Base-by-base conservation (phyloP, 1,139 yeast species). In the Arxiozyma bovina region DNA sequence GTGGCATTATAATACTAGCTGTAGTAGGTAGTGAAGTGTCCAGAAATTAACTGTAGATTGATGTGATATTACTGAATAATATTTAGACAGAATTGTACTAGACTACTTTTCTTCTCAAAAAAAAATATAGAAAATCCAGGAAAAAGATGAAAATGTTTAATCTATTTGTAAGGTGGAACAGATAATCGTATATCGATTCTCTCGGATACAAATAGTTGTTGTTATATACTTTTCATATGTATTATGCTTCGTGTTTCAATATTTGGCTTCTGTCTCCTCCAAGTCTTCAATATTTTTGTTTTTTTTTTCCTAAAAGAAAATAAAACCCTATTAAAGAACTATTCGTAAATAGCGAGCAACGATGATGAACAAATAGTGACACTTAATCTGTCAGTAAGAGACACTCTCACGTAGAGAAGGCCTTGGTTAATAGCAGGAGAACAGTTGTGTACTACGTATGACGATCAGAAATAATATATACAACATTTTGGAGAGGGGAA, bases 1-100 rank as follows among this genome's bases (percentile, higher is more conserved):
- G 70, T 45, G 70, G 64, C 69, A 65, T 66, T 34, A 3, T 34
- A 34, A 34, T 34, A 15, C 4, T 34, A 34, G 2, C n/a, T 12
- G 40, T 34, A 34, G 12, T 34, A 15, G 4, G 4, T 34, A 34
- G 40, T 34, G 11, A 34, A 9, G n/a, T 34, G 17, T 15, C 17
- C 40, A 9, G 40, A 9, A 34, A 34, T 12, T 12, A 34, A 34
- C 11, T n/a, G 4, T 34, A 4, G 11, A 34, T 34, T 34, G 8
- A 23, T 27, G 8, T 27, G 40, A 34, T 34, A 34, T 12, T 34
- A 12, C n/a, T 34, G 12, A 15, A 34, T 34, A 34, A 12, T 34
- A 15, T 34, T 12, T 34, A 34, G 11, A 15, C 40, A 34, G n/a
- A 34, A 15, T 17, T 3, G n/a, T 6, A 34, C 40, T 4, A 15